A percentile compares a stretch with the other conserved stretches of the same genome.
phyloP scores from a whole-genome alignment of 2,329 filamentous ascomycete species.

The Huntiella moniliformis region DNA sequence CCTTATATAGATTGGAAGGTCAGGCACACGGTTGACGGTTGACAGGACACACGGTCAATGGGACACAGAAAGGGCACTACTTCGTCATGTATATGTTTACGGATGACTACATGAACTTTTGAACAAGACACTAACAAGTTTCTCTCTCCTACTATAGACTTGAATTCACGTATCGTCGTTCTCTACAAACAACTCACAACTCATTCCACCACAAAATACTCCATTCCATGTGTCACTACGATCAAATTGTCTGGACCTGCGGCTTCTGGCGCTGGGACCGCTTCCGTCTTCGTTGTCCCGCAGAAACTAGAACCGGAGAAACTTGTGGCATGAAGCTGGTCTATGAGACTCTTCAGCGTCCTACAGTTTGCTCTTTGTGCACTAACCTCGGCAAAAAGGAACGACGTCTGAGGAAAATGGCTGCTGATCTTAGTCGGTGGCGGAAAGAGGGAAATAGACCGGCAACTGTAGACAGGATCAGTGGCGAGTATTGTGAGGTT shows the following conservation, averaged over 20 bases:
- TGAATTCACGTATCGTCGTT: too few species aligned
- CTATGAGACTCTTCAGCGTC: constrained; percentile 47
- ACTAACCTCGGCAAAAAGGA: constrained; percentile 76
- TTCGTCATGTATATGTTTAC: too few species aligned
- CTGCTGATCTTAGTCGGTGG: constrained; percentile 61
- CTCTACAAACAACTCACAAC: too few species aligned
- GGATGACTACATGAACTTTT: too few species aligned
- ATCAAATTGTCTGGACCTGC: constrained; percentile 69
- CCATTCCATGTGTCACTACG: constrained; percentile 75
- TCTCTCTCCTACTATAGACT: too few species aligned
- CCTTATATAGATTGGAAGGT: too few species aligned
- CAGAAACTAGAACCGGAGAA: constrained; percentile 89
- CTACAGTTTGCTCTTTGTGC: constrained; percentile 62
- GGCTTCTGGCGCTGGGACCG: constrained; percentile 89
- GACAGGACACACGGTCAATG: too few species aligned
- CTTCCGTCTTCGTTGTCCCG: constrained; percentile 82
- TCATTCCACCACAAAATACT: not conserved
- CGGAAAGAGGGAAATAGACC: constrained; percentile 52
- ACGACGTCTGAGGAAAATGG: constrained; percentile 55
- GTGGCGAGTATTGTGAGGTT: constrained; percentile 49
- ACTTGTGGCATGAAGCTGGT: constrained; percentile 89
- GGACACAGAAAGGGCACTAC: too few species aligned
- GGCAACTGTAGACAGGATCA: constrained; percentile 54
- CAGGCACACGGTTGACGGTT: too few species aligned
- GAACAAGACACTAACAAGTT: too few species aligned